Percentiles rank a stretch among this genome's conserved stretches.
These are phyloP conservation scores for Penicillium simplicissimum DNA, from an alignment of 495 filamentous ascomycete genomes.

Conservation along the genomic window DNA sequence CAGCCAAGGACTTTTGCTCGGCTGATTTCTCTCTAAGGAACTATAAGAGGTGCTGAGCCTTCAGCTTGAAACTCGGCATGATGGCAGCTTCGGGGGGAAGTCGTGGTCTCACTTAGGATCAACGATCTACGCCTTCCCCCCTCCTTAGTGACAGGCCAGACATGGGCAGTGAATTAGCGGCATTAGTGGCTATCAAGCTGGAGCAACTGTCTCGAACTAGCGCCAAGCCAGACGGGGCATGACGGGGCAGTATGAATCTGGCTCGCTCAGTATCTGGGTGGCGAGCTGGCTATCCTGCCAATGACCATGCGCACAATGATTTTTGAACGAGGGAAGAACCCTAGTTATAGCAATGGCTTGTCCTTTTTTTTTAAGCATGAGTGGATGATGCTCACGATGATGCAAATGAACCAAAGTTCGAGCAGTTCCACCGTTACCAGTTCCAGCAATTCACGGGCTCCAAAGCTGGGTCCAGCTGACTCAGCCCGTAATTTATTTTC, in stretches of 20 bases:
- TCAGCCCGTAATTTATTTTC: constrained; percentile 28
- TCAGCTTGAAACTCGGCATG: too few relatives aligned
- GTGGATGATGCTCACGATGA: constrained; percentile 41
- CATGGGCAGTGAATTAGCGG: constrained; percentile 8
- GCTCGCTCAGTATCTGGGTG: neutral
- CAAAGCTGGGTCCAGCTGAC: constrained; percentile 18
- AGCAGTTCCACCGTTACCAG: neutral
- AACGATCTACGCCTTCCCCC: constrained; percentile 6
- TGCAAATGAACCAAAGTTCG: constrained; percentile 31
- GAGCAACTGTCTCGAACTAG: constrained; percentile 16
- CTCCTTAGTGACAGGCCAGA: constrained; percentile 1
- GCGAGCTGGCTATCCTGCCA: neutral
- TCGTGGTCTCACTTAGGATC: constrained; percentile 6
- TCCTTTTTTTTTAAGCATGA: constrained; percentile 7
- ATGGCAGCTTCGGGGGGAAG: neutral
- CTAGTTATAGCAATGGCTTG: neutral
- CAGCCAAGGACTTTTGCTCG: neutral
- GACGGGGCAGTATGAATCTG: neutral
- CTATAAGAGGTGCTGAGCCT: neutral
- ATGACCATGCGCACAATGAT: neutral
- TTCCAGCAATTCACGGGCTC: neutral
- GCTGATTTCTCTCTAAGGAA: neutral
- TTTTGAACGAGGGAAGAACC: too few relatives aligned
- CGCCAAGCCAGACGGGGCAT: constrained; percentile 9
- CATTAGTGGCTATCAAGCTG: constrained; percentile 20